Evolutionary conservation across 2,329 filamentous ascomycete species (phyloP).

Genomic region (Fusarium longipes): DNA sequence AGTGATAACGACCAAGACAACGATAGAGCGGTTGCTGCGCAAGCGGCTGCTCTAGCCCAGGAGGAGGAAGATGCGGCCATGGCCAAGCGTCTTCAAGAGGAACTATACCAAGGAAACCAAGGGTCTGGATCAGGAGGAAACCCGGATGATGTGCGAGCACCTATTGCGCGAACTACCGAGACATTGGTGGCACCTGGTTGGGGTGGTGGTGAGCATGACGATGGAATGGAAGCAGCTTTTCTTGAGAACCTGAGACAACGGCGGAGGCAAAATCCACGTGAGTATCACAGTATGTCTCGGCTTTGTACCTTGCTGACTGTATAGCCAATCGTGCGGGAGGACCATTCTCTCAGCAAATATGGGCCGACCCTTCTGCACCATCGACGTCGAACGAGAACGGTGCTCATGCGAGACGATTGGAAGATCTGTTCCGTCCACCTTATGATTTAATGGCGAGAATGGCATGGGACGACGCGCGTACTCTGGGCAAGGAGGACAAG

Average conservation of each 20-base stretch:
- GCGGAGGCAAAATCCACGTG: conserved; percentile 49
- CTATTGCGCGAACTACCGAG: conserved; percentile 91
- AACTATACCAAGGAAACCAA: conserved; percentile 75
- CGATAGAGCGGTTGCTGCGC: conserved; percentile 55
- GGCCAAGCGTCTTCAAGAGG: conserved; percentile 90
- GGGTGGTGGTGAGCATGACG: conserved; percentile 61
- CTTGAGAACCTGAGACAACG: conserved; percentile 71
- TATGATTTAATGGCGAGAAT: conserved; percentile 87
- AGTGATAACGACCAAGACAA: conserved; percentile 55
- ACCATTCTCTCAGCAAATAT: conserved; percentile 56
- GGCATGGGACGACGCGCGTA: conserved; percentile 85
- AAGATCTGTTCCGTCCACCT: conserved; percentile 91
- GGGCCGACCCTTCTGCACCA: conserved; percentile 47
- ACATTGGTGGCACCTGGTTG: conserved; percentile 80
- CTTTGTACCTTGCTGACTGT: conserved; percentile 11
- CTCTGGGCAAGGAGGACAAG: conserved; percentile 85
- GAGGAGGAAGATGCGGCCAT: conserved; percentile 94
- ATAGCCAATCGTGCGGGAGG: conserved; percentile 46
- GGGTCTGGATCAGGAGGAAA: conserved; percentile 51
- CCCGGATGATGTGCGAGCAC: conserved; percentile 80
- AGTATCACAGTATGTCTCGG: conserved; percentile 22
- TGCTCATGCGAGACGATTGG: conserved; percentile 80
- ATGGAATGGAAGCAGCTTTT: conserved; percentile 67
- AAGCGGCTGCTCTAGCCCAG: conserved; percentile 60
- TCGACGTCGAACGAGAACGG: conserved; percentile 58